phyloP scores from a whole-genome alignment of 345 rosid genomes.

The Euphorbia tirucalli region DNA sequence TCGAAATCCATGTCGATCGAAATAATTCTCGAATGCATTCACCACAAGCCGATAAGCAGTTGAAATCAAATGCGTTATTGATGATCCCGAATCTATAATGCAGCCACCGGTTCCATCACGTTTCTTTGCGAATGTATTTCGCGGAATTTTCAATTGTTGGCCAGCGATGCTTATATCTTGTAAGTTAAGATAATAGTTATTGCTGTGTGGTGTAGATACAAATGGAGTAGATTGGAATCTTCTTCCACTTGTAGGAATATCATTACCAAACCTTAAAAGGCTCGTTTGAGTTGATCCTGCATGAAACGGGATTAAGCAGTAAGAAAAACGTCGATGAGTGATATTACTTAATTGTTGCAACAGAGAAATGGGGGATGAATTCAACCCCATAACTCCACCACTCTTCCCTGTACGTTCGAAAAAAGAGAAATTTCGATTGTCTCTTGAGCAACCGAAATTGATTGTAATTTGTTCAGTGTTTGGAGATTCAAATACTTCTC shows the following conservation, averaged over 20 bases:
- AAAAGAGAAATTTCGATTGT: neutral
- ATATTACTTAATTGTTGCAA: neutral
- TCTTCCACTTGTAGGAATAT: neutral
- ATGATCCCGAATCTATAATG: constrained; percentile 22
- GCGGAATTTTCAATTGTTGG: neutral
- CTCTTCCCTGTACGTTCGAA: neutral
- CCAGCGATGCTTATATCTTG: constrained; percentile 18
- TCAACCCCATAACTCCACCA: neutral
- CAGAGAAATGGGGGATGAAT: neutral
- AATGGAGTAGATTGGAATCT: neutral
- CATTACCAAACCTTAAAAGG: constrained; percentile 17
- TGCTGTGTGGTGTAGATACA: neutral
- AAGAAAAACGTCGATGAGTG: constrained; percentile 7
- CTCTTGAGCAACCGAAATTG: neutral
- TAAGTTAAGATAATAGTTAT: constrained; percentile 1
- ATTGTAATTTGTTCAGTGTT: neutral
- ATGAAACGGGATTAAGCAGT: constrained; percentile 16
- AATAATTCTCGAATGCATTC: constrained; percentile 13
- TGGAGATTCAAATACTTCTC: neutral
- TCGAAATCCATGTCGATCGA: neutral
- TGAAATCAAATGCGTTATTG: neutral
- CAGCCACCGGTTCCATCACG: constrained; percentile 9
- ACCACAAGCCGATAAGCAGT: neutral
- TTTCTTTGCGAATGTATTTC: neutral
- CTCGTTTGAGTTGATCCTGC: neutral